Evolutionary conservation across 305 asterid species (phyloP).

Genomic region (Lippia alba): DNA sequence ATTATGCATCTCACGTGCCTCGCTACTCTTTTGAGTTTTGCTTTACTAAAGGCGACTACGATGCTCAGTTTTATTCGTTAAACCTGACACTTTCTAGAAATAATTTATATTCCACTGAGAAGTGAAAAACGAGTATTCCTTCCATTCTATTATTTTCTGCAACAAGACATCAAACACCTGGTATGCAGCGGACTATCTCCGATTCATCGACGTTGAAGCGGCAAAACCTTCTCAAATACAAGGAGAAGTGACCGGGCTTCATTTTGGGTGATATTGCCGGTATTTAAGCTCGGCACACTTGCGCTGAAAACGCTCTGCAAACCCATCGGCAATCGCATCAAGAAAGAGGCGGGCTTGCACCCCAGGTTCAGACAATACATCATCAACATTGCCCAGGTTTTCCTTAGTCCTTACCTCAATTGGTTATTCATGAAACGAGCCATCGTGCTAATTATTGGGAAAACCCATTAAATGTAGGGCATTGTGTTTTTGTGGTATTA

Average conservation of each 20-base stretch:
- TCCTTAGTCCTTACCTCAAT: neutral
- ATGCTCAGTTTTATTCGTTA: too few relatives aligned
- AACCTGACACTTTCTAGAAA: too few relatives aligned
- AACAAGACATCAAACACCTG: constrained; percentile 35
- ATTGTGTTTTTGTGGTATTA: too few relatives aligned
- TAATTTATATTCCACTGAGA: too few relatives aligned
- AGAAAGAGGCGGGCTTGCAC: constrained; percentile 71
- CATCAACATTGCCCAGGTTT: constrained; percentile 84
- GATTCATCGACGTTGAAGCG: too few relatives aligned
- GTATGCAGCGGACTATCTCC: neutral
- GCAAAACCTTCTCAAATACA: too few relatives aligned
- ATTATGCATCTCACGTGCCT: too few relatives aligned
- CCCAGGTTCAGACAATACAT: constrained; percentile 72
- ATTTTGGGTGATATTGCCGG: constrained; percentile 60
- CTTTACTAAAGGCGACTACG: too few relatives aligned
- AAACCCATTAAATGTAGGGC: too few relatives aligned
- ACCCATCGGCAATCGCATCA: constrained; percentile 80
- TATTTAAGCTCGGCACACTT: constrained; percentile 80
- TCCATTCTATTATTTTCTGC: neutral
- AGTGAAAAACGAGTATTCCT: too few relatives aligned
- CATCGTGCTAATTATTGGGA: neutral
- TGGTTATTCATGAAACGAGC: neutral
- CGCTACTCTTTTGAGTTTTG: too few relatives aligned
- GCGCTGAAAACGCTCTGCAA: constrained; percentile 77
- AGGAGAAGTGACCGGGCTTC: neutral